Percentiles rank a stretch among this genome's conserved stretches.
Evolutionary conservation across 164 flowering plant genomes (phyloP).

Genomic region (Liquidambar formosana): DNA sequence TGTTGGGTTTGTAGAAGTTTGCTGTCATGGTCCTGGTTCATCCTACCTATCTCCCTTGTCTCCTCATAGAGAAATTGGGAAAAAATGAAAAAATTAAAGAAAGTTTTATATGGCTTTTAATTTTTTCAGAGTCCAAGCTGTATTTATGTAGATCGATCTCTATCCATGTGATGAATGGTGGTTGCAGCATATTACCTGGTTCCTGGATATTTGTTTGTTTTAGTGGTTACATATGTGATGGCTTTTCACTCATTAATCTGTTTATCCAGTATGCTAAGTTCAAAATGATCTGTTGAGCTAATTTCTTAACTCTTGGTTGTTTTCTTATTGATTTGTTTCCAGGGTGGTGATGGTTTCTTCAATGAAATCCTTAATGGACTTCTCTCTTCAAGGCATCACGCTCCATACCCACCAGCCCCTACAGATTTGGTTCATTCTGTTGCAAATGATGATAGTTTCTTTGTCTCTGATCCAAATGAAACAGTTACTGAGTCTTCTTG

Average conservation of each 20-base stretch:
- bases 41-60: not conserved
- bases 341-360: constrained; percentile 99
- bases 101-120: not conserved
- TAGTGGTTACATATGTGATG: not conserved
- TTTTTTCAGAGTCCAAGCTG: not conserved
- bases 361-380: constrained; percentile 91
- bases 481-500: constrained; percentile 25
- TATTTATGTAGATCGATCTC: not conserved
- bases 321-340: constrained; percentile 18
- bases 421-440: constrained; percentile 42
- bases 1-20: too few relatives aligned
- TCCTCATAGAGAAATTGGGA: not conserved
- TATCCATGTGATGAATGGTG: not conserved
- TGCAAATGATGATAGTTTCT: constrained; percentile 15
- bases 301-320: not conserved
- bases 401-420: constrained; percentile 79
- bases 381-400: constrained; percentile 66
- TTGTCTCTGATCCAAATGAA: constrained; percentile 27
- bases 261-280: not conserved
- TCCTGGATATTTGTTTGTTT: not conserved
- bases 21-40: too few relatives aligned
- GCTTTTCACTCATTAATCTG: not conserved
- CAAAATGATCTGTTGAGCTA: not conserved
- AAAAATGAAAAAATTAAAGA: not conserved
- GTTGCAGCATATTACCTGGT: not conserved